phyloP scores from a whole-genome alignment of 352 stramenopile genomes.

The Blastocystis sp. region DNA sequence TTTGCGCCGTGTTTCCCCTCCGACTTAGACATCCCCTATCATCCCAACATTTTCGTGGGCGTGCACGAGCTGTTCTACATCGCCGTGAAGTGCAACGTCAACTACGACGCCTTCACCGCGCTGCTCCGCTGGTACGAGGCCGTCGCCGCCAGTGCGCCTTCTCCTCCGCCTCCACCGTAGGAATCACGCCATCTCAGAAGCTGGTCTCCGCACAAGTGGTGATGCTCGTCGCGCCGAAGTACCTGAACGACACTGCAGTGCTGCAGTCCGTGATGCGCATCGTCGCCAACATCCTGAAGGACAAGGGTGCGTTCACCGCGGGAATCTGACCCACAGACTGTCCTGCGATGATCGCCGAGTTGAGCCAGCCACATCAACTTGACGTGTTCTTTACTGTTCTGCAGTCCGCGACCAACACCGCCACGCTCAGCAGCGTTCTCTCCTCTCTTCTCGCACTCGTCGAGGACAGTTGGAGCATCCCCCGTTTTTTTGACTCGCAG shows the following conservation, averaged over 20 bases:
- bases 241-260: neutral
- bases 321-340: neutral
- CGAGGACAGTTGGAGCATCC: neutral
- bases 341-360: neutral
- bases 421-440: neutral
- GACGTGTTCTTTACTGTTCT: neutral
- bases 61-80: slow-evolving; percentile 53
- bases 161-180: neutral
- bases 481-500: neutral
- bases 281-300: slow-evolving; percentile 5
- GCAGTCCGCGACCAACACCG: neutral
- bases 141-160: neutral
- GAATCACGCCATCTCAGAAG: neutral
- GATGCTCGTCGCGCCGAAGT: neutral
- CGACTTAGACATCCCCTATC: slow-evolving; percentile 41
- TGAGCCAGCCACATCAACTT: neutral
- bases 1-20: neutral
- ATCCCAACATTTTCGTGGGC: slow-evolving; percentile 20
- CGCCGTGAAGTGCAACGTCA: neutral
- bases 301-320: neutral
- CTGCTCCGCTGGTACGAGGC: slow-evolving; percentile 45
- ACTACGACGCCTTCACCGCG: neutral
- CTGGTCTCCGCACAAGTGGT: slow-evolving; percentile 5
- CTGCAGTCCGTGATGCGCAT: slow-evolving; percentile 16
- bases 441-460: neutral